A percentile compares a stretch with the other conserved stretches of the same genome.
phyloP scores from a whole-genome alignment of 73 alveolate genomes.

The Tetrahymena malaccensis region DNA sequence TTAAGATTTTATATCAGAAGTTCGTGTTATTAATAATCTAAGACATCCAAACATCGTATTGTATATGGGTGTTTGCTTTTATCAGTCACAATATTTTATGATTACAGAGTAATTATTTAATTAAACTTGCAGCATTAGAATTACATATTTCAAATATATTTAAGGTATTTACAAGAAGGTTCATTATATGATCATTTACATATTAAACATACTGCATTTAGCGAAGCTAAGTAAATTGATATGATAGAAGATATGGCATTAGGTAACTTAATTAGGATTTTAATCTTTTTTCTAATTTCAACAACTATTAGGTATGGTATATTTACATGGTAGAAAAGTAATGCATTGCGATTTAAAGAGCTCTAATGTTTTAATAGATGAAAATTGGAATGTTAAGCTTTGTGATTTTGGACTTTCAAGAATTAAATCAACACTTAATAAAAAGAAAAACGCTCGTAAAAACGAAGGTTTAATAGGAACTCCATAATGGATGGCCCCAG shows the following conservation, averaged over 20 bases:
- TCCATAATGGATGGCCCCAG: conserved; percentile 88
- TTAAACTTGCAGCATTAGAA: not conserved
- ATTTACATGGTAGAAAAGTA: conserved; percentile 81
- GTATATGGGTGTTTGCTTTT: conserved; percentile 83
- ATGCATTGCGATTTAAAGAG: conserved; percentile 91
- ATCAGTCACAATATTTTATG: conserved; percentile 73
- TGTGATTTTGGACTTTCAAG: conserved; percentile 91
- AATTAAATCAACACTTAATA: conserved; percentile 22
- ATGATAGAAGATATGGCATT: conserved; percentile 88
- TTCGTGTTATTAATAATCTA: conserved; percentile 73
- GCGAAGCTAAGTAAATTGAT: conserved; percentile 55
- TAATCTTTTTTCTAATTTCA: not conserved
- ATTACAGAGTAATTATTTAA: conserved; percentile 68
- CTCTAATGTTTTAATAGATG: conserved; percentile 76
- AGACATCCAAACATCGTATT: conserved; percentile 92
- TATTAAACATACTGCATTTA: conserved; percentile 43
- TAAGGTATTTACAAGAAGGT: conserved; percentile 39
- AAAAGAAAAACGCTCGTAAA: conserved; percentile 14
- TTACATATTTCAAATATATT: not conserved
- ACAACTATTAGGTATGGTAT: conserved; percentile 53
- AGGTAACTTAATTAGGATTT: not conserved
- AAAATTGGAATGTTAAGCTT: conserved; percentile 85
- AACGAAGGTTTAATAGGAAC: conserved; percentile 59
- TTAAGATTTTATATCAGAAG: conserved; percentile 81
- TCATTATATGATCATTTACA: conserved; percentile 68